Base-by-base conservation (phyloP, 768 basidiomycete species). In the Hericium coralloides region DNA sequence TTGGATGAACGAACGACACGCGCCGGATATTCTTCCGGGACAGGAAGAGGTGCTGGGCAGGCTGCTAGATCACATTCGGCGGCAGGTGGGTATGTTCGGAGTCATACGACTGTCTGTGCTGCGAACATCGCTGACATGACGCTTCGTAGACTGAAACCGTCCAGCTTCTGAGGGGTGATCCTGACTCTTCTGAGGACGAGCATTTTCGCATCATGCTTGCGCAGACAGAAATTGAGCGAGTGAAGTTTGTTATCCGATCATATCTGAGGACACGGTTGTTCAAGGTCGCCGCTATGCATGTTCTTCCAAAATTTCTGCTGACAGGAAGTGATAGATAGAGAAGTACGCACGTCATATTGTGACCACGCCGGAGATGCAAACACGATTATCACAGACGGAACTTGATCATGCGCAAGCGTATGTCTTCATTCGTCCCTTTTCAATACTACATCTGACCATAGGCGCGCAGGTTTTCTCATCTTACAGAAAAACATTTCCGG, bases 121-220 rank as follows among this genome's bases (percentile, higher is more conserved):
- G 20, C 38, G 47, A 47, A 20, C n/a, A 23, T 7, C n/a, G 49
- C 36, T 39, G 23, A 22, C 15, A 23, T 49, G 45, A 17, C 2
- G 20, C 20, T 64, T 58, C 63, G 55, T 64, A 95, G 92, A 84
- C 86, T 58, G 84, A 89, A 61, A 82, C 81, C 56, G 91, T 90
- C 38, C 91, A 82, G 66, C 73, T 80, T 50, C 72, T 97, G 31
- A 79, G 89, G 4, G 82, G 82, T 23, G 92, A 95, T 68, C 88
- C 91, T 0, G 80, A 83, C 38, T 86, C 90, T 2, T 91, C 87
- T 1, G 92, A 95, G 65, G 92, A 95, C 59, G 94, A 98, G 60
- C 93, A 98, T 65, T 89, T 94, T 59, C 78, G 92, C 62, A 89
- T 95, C 37, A 87, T 92, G 77, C 85, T 98, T 54, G 94, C 91